Evolutionary conservation across 2,329 filamentous ascomycete genomes (phyloP).

Genomic region (Trichoderma sp.): DNA sequence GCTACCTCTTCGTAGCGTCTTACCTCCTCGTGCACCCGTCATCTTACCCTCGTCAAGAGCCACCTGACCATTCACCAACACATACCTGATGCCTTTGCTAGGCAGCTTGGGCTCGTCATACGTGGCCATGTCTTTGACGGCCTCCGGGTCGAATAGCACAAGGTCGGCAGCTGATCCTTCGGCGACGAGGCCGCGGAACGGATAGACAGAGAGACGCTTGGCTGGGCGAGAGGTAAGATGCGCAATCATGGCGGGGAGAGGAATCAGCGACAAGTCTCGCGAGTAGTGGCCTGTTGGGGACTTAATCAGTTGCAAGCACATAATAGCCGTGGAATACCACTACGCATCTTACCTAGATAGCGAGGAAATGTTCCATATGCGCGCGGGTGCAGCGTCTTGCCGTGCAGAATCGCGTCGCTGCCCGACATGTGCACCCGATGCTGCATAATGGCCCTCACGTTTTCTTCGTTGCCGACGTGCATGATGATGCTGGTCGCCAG

Average conservation of each 20-base stretch:
- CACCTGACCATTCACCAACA: constrained; percentile 34
- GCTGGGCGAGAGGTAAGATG: constrained; percentile 35
- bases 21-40: constrained; percentile 32
- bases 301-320: not conserved
- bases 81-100: constrained; percentile 33
- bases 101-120: constrained; percentile 33
- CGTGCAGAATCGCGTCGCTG: constrained; percentile 35
- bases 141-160: constrained; percentile 33
- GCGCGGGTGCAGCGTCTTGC: constrained; percentile 34
- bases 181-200: constrained; percentile 32
- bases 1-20: constrained; percentile 30
- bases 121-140: constrained; percentile 33
- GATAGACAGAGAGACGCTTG: constrained; percentile 34
- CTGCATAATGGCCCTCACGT: constrained; percentile 35
- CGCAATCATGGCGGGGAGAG: constrained; percentile 33
- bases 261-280: constrained; percentile 32
- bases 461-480: constrained; percentile 36
- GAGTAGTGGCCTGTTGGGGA: constrained; percentile 32
- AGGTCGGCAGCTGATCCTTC: constrained; percentile 35
- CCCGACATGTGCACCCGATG: constrained; percentile 35
- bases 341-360: constrained; percentile 31
- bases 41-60: constrained; percentile 33
- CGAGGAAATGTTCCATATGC: constrained; percentile 36
- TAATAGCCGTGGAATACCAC: not conserved
- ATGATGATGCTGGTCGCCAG: constrained; percentile 35